Evolutionary conservation across 2,329 filamentous ascomycete genomes (phyloP).

Genomic region (Curvularia spicifera): DNA sequence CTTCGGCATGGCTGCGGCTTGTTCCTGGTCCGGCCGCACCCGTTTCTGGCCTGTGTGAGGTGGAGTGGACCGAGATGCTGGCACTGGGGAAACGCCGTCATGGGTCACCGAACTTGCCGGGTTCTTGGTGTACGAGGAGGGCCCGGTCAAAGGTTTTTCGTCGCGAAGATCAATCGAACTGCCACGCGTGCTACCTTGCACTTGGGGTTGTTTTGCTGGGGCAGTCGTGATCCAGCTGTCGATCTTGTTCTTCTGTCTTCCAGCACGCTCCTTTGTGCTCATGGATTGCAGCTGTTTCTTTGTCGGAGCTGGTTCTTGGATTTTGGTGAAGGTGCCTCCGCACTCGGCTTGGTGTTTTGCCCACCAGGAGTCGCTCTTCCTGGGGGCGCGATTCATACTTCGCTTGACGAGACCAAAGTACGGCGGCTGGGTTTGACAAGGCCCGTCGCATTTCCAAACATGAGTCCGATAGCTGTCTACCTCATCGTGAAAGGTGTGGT

Average conservation of each 20-base stretch:
- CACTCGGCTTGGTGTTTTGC: slow-evolving; percentile 49
- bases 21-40: slow-evolving; percentile 15
- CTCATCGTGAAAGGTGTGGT: slow-evolving; percentile 56
- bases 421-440: slow-evolving; percentile 48
- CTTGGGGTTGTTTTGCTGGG: slow-evolving; percentile 11
- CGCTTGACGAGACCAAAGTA: slow-evolving; percentile 55
- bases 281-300: slow-evolving; percentile 51
- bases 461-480: slow-evolving; percentile 56
- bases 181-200: slow-evolving; percentile 22
- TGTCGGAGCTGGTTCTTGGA: slow-evolving; percentile 51
- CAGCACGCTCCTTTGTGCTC: slow-evolving; percentile 51
- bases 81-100: slow-evolving; percentile 4
- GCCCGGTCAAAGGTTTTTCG: slow-evolving; percentile 15
- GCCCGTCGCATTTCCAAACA: slow-evolving; percentile 54
- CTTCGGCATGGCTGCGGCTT: slow-evolving; percentile 23
- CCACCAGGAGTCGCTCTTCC: slow-evolving; percentile 54
- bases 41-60: slow-evolving; percentile 31
- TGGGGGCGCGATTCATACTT: slow-evolving; percentile 55
- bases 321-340: slow-evolving; percentile 52
- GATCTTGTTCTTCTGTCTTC: slow-evolving; percentile 54
- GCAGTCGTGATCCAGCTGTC: slow-evolving; percentile 49
- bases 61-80: neutral
- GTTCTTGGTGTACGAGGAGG: slow-evolving; percentile 16
- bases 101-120: slow-evolving; percentile 14
- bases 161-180: slow-evolving; percentile 14